Percentiles rank a stretch among this genome's conserved stretches.
Evolutionary conservation across 2,329 filamentous ascomycete species (phyloP).

Genomic region (Alternaria ethzedia): DNA sequence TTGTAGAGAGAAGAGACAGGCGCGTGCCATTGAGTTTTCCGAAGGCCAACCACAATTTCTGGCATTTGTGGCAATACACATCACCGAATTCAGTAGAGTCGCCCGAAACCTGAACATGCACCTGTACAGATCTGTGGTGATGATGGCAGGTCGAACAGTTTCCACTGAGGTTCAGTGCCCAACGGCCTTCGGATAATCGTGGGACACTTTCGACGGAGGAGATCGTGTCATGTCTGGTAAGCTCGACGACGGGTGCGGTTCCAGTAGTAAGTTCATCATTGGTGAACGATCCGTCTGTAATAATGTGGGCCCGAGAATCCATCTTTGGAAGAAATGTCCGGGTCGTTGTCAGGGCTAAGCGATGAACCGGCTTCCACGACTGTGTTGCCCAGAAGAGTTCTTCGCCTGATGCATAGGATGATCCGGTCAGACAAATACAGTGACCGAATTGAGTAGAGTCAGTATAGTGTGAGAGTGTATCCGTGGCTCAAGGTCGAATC

Average conservation of each 20-base stretch:
- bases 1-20: conserved; percentile 31
- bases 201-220: conserved; percentile 27
- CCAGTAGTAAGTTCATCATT: background rate
- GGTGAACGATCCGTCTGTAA: background rate
- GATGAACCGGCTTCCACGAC: conserved; percentile 6
- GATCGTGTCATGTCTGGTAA: conserved; percentile 19
- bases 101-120: conserved; percentile 23
- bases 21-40: conserved; percentile 31
- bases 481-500: background rate
- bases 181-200: conserved; percentile 26
- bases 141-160: conserved; percentile 40
- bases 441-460: background rate
- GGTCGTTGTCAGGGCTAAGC: background rate
- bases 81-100: conserved; percentile 21
- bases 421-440: conserved; percentile 2
- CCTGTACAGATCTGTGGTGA: conserved; percentile 28
- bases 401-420: conserved; percentile 14
- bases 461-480: background rate
- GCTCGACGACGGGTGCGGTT: background rate
- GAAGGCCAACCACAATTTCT: conserved; percentile 32
- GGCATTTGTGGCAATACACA: conserved; percentile 32
- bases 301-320: conserved; percentile 3
- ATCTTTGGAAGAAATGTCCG: background rate
- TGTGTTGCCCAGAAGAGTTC: conserved; percentile 1
- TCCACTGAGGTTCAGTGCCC: conserved; percentile 29